Conservation (phyloP, 164 flowering plant genomes). For the Nymphaea thermarum region DNA sequence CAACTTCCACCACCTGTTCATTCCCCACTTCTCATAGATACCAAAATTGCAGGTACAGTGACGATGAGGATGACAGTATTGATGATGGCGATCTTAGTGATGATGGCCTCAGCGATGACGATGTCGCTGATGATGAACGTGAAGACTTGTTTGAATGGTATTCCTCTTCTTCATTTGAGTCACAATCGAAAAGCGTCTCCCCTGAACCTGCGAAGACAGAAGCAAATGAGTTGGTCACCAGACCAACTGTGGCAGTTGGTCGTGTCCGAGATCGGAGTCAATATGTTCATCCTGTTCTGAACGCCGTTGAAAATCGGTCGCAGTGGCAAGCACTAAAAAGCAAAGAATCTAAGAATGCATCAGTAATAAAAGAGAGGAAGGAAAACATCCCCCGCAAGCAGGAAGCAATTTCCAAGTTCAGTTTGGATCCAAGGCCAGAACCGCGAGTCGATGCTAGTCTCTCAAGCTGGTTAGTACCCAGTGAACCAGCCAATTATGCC, state of each 20-base stretch:
- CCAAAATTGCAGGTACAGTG: slow-evolving; percentile 63
- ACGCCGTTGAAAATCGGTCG: slow-evolving; percentile 74
- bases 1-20: slow-evolving; percentile 34
- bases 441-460: slow-evolving; percentile 45
- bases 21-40: slow-evolving; percentile 75
- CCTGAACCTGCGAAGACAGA: neutral
- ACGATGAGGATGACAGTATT: slow-evolving; percentile 24
- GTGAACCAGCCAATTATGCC: neutral
- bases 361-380: slow-evolving; percentile 35
- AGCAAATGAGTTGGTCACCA: slow-evolving; percentile 8
- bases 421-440: slow-evolving; percentile 13
- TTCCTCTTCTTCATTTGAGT: neutral
- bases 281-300: slow-evolving; percentile 60
- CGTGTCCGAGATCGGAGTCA: slow-evolving; percentile 36
- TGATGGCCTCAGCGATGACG: slow-evolving; percentile 22
- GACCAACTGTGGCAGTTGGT: slow-evolving; percentile 7
- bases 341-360: slow-evolving; percentile 17
- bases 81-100: slow-evolving; percentile 39
- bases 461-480: slow-evolving; percentile 63
- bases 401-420: slow-evolving; percentile 13
- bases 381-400: slow-evolving; percentile 37
- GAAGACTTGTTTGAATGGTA: neutral
- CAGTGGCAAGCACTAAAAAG: slow-evolving; percentile 82
- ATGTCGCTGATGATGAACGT: slow-evolving; percentile 7
- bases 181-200: neutral